Evolutionary conservation across 805 yeast genomes (phyloP), one percentile per base, ranked within the genome.

Genomic region (Sugiyamaella qingdaonensis): DNA sequence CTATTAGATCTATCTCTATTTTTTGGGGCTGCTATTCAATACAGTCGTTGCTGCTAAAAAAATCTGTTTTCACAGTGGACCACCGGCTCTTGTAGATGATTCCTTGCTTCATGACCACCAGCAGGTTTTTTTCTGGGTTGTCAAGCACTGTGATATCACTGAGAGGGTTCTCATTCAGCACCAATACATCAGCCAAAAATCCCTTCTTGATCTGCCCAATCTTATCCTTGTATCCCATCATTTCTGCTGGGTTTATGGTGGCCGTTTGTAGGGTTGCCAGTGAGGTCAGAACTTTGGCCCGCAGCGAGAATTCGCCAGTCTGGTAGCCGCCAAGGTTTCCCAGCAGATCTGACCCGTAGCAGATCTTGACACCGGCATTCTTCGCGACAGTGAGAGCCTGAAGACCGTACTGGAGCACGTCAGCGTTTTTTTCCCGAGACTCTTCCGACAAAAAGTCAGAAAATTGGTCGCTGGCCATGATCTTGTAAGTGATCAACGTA

Each of bases 151-250:
- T 34, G 4, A 47, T 47, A 47, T 47, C 50, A 3, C 34, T 33
- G 16, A 47, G 24, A 10, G 50, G 50, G 16, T 47, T 47, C 31
- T 35, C 18, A 10, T 47, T 36, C 16, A 47, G 14, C 13, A 47
- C 44, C 14, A 47, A 10, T 11, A 47, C 11, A 36, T 47, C 50
- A 3, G 50, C 50, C 34, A 19, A 47, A 13, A 27, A 33, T 2
- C 50, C 45, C 34, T 47, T 36, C 18, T 47, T 47, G 35, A 47
- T 19, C 34, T 47, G 50, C 16, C 50, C 50, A 21, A 47, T 27
- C n/a, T 36, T 34, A 13, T 47, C 50, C 21, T 35, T 33, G 19
- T n/a, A 16, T 4, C 50, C 42, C 10, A 47, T 13, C 45, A 47
- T 32, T 11, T 47, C 50, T 21, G 50, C 50, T 10, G 50, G 50